phyloP scores from a whole-genome alignment of 176 grass and related monocot species.

The Juncus inflexus region DNA sequence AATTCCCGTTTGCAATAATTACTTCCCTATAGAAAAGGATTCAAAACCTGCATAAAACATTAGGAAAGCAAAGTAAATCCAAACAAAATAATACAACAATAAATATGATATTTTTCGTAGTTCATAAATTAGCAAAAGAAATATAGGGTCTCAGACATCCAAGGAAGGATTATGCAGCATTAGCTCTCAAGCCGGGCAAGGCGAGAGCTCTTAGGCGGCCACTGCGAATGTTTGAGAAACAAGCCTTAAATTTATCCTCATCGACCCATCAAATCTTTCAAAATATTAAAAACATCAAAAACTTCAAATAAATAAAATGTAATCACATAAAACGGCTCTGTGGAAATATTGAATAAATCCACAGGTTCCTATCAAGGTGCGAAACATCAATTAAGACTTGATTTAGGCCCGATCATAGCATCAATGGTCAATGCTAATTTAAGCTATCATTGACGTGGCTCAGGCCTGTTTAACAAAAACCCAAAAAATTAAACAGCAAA shows the following conservation, averaged over 20 bases:
- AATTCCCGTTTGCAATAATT: too few relatives aligned
- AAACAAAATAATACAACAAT: too few relatives aligned
- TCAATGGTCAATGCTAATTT: conserved; percentile 41
- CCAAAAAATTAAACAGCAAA: background rate
- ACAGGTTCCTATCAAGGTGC: conserved; percentile 89
- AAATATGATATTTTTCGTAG: background rate
- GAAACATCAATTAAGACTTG: conserved; percentile 33
- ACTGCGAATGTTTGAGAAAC: conserved; percentile 37
- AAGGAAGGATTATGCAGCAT: conserved; percentile 26
- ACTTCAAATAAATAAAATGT: conserved; percentile 11
- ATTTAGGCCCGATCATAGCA: conserved; percentile 67
- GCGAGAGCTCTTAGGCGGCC: conserved; percentile 18
- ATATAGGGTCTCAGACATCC: conserved; percentile 18
- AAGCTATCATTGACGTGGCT: conserved; percentile 66
- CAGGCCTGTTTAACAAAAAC: conserved; percentile 20
- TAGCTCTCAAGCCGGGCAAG: conserved; percentile 25
- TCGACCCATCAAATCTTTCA: background rate
- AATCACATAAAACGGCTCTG: conserved; percentile 81
- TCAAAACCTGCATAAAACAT: too few relatives aligned
- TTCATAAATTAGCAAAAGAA: too few relatives aligned
- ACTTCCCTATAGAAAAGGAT: too few relatives aligned
- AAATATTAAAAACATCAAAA: background rate
- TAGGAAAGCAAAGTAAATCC: too few relatives aligned
- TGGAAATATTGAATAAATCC: conserved; percentile 41
- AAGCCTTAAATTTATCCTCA: conserved; percentile 46